phyloP scores from a whole-genome alignment of 2,329 filamentous ascomycete genomes.

The Harringtonia lauricola region DNA sequence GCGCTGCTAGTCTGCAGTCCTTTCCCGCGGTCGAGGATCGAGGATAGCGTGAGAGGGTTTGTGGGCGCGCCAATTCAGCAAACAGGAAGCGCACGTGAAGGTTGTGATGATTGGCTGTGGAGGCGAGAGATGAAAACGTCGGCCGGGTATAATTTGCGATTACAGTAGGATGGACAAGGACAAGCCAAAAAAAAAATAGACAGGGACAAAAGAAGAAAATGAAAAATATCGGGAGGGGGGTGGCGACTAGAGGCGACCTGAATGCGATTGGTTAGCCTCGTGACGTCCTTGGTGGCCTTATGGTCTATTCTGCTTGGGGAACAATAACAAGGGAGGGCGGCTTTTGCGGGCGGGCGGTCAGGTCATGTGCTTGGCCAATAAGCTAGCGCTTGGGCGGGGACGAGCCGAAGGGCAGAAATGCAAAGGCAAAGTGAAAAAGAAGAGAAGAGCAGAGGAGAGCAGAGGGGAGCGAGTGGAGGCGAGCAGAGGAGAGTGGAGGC shows the following conservation, averaged over 20 bases:
- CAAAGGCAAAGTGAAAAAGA: not conserved
- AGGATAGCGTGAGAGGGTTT: not conserved
- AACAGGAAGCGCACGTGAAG: too few species aligned
- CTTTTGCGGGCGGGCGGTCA: constrained; percentile 1
- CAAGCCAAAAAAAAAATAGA: too few species aligned
- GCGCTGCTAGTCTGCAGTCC: too few species aligned
- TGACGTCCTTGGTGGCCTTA: constrained; percentile 5
- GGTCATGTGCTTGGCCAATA: constrained; percentile 6
- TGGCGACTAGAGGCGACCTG: constrained; percentile 13
- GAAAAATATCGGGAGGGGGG: constrained; percentile 5
- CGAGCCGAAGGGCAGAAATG: not conserved
- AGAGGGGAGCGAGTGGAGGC: not conserved
- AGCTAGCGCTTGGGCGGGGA: constrained; percentile 6
- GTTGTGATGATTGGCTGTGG: not conserved
- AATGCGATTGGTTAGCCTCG: constrained; percentile 15
- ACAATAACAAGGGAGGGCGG: constrained; percentile 1
- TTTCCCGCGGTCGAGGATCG: not conserved
- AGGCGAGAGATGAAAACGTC: not conserved
- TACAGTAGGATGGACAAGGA: not conserved
- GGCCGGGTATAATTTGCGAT: too few species aligned
- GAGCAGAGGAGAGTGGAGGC: not conserved
- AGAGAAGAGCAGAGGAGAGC: not conserved
- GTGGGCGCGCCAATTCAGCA: not conserved
- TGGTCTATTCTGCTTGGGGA: not conserved
- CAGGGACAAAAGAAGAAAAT: not conserved